Evolutionary conservation across 305 asterid species (phyloP).

Genomic region (Fraxinus velutina): DNA sequence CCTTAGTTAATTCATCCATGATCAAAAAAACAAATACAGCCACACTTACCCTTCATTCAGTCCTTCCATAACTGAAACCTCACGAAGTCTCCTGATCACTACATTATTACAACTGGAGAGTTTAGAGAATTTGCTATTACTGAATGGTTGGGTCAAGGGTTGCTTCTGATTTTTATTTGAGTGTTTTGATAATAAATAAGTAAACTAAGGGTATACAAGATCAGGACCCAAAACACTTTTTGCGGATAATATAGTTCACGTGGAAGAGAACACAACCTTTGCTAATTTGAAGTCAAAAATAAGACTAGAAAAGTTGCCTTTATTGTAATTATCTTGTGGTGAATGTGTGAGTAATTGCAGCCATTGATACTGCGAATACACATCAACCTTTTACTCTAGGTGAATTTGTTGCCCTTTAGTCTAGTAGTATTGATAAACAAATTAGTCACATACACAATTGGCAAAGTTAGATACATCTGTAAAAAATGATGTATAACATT

Average conservation of each 20-base stretch:
- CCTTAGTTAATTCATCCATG: background rate
- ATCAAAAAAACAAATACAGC: background rate
- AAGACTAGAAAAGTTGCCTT: background rate
- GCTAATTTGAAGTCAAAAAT: background rate
- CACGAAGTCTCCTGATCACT: background rate
- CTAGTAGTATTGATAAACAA: background rate
- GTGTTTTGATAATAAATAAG: background rate
- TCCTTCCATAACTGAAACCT: background rate
- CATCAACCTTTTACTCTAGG: background rate
- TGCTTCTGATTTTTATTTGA: background rate
- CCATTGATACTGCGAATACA: background rate
- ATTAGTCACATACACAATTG: background rate
- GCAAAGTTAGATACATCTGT: background rate
- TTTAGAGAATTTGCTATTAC: background rate
- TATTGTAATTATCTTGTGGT: background rate
- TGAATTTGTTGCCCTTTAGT: background rate
- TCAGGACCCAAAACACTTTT: background rate
- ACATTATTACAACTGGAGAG: background rate
- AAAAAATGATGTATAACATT: background rate
- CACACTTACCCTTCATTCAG: background rate
- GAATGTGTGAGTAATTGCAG: background rate
- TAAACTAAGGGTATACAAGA: background rate
- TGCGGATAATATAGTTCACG: background rate
- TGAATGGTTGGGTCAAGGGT: background rate
- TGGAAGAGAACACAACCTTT: background rate